Evolutionary conservation across 805 yeast genomes (phyloP), one percentile per base, ranked within the genome.

Genomic region (Komagataella pseudopastoris): DNA sequence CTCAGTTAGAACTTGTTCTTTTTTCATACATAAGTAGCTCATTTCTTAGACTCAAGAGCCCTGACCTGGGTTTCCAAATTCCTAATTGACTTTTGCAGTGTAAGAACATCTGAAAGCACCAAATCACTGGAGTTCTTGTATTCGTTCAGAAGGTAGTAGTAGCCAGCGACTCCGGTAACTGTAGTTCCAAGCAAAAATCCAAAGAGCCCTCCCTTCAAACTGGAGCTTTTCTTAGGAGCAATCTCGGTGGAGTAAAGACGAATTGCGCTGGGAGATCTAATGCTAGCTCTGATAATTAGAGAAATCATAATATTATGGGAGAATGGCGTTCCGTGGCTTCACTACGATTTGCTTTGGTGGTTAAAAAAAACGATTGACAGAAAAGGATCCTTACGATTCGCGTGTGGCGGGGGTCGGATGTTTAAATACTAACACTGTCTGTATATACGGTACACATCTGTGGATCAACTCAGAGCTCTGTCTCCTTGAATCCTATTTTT

Each of bases 161-260:
- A 88, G 14, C 90, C 81, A 6, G 79, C 85, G 51, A 76, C 76
- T 2, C 95, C 90, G 16, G 95, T 84, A 55, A 76, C 63, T 20
- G 88, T 71, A 44, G 83, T 85, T 47, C 96, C 96, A 30, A 81
- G 70, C 51, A 88, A 74, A 66, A 88, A 88, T 1, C 96, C 96
- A 51, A 86, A 69, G 55, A 88, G 71, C 4, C 76, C 78, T 16
- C 71, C 71, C 54, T 58, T 66, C 50, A 67, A 58, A 23, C 69
- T 63, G 20, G 61, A 56, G 17, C 51, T 51, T 49, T 58, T 60
- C 51, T 53, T 62, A 14, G 55, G 54, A 18, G 55, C 17, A 6
- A 51, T 17, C 24, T 44, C 50, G 17, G 50, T 47, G 22, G 53
- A 44, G 23, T 45, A 44, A 18, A 20, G 20, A 20, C 17, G 44